These are phyloP conservation scores for Papiliotrema flavescens DNA, from an alignment of 1,284 basidiomycete genomes.

Conservation along the genomic window DNA sequence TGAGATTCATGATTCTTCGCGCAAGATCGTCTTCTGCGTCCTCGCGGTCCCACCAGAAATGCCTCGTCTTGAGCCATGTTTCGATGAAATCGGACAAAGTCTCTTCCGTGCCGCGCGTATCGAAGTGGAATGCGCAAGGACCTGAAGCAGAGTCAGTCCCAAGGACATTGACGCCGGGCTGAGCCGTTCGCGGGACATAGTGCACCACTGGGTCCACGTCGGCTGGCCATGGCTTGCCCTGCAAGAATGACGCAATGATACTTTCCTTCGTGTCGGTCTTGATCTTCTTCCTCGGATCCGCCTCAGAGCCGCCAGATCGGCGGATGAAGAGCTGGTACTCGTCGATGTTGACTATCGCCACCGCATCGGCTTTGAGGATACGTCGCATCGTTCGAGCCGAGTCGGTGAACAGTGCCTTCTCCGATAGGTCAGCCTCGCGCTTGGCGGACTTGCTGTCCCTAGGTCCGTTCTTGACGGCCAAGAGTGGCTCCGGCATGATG, in stretches of 20 bases:
- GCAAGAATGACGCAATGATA: conserved; percentile 27
- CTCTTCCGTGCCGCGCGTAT: conserved; percentile 6
- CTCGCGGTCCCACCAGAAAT: conserved; percentile 40
- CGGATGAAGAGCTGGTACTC: conserved; percentile 39
- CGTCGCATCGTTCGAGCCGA: conserved; percentile 28
- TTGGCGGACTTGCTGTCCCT: conserved; percentile 25
- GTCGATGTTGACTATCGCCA: conserved; percentile 31
- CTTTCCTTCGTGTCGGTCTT: conserved; percentile 21
- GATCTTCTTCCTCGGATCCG: conserved; percentile 8
- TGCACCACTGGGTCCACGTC: conserved; percentile 34
- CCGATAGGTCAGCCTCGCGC: conserved; percentile 13
- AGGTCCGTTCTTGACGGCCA: conserved; percentile 30
- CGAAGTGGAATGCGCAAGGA: conserved; percentile 19
- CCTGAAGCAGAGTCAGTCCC: conserved; percentile 13
- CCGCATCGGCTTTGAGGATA: conserved; percentile 35
- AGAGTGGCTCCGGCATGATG: background rate
- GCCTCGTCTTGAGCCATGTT: conserved; percentile 22
- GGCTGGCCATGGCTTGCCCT: conserved; percentile 33
- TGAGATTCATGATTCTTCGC: conserved; percentile 25
- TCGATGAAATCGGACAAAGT: conserved; percentile 23
- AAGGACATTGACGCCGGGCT: conserved; percentile 14
- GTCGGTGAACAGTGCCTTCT: conserved; percentile 25
- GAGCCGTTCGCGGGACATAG: conserved; percentile 13
- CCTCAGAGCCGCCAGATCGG: conserved; percentile 6
- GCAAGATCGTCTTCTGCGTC: conserved; percentile 26